A percentile compares a stretch with the other conserved stretches of the same genome.
These are phyloP conservation scores for Ensete ventricosum DNA, from an alignment of 176 grass and related monocot species.

Conservation along the genomic window DNA sequence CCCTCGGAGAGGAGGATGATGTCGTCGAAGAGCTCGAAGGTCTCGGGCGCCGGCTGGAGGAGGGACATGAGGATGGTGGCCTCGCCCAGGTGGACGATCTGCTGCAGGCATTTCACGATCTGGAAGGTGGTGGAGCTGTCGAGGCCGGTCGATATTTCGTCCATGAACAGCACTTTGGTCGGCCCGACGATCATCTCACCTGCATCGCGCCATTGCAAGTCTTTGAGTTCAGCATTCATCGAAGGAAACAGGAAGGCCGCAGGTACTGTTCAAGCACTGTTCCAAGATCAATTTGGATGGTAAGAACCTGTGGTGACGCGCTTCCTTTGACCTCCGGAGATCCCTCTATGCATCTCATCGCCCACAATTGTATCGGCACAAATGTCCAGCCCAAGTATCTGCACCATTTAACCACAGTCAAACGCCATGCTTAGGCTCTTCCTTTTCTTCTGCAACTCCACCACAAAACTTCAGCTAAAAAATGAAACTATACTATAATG, in stretches of 20 bases:
- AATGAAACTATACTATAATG: background rate
- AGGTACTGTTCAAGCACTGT: too few species aligned
- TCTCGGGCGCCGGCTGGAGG: slow-evolving; percentile 93
- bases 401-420: slow-evolving; percentile 3
- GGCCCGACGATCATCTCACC: slow-evolving; percentile 98
- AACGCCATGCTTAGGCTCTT: background rate
- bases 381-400: slow-evolving; percentile 97
- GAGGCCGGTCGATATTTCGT: slow-evolving; percentile 96
- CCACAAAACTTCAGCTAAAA: background rate
- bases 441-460: background rate
- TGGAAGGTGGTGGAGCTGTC: slow-evolving; percentile 96
- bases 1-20: slow-evolving; percentile 94
- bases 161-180: slow-evolving; percentile 94
- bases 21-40: slow-evolving; percentile 83
- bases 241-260: too few species aligned
- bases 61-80: slow-evolving; percentile 97
- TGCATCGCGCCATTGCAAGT: background rate
- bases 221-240: too few species aligned
- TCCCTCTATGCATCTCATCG: slow-evolving; percentile 90
- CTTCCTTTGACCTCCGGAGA: slow-evolving; percentile 95
- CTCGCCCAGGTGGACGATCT: slow-evolving; percentile 84
- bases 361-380: slow-evolving; percentile 96
- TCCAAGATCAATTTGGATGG: too few species aligned
- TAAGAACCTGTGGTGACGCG: slow-evolving; percentile 78
- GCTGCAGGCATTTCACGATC: slow-evolving; percentile 92